phyloP scores from a whole-genome alignment of 1,284 basidiomycete genomes.

The Ceratobasidium sp. region DNA sequence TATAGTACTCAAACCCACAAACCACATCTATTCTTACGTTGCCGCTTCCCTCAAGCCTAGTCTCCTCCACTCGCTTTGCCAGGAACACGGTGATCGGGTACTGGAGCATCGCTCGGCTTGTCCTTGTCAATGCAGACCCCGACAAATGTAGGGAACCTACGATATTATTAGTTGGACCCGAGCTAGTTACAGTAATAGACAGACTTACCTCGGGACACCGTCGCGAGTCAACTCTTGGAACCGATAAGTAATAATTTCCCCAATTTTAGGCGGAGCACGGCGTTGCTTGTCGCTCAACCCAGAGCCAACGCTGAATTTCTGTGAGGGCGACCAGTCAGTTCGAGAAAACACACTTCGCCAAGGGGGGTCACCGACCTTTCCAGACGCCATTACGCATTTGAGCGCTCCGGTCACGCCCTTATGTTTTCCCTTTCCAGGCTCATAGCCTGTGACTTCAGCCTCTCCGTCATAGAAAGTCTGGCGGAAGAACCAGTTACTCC shows the following conservation, averaged over 20 bases:
- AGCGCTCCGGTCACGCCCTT: slow-evolving; percentile 67
- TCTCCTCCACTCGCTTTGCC: slow-evolving; percentile 26
- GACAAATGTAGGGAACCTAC: slow-evolving; percentile 71
- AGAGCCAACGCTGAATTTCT: slow-evolving; percentile 70
- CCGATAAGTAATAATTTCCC: slow-evolving; percentile 71
- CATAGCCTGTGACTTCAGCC: slow-evolving; percentile 70
- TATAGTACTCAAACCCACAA: no score
- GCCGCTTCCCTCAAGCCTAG: background rate
- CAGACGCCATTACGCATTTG: slow-evolving; percentile 72
- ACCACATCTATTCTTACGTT: no score
- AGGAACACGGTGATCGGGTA: slow-evolving; percentile 51
- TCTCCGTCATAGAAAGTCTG: slow-evolving; percentile 76
- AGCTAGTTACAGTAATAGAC: background rate
- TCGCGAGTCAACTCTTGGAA: slow-evolving; percentile 75
- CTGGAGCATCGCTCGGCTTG: slow-evolving; percentile 67
- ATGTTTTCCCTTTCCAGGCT: slow-evolving; percentile 68
- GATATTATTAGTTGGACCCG: slow-evolving; percentile 40
- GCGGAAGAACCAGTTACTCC: background rate
- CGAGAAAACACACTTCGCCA: background rate
- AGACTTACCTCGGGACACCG: slow-evolving; percentile 65
- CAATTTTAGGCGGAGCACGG: slow-evolving; percentile 67
- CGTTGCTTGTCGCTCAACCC: slow-evolving; percentile 68
- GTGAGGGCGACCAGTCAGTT: slow-evolving; percentile 13
- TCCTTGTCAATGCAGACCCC: slow-evolving; percentile 69
- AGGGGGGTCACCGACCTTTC: slow-evolving; percentile 60